Evolutionary conservation across 2,329 filamentous ascomycete genomes (phyloP), one percentile per base, ranked within the genome.

Genomic region (Phaeosphaeriaceae sp.): DNA sequence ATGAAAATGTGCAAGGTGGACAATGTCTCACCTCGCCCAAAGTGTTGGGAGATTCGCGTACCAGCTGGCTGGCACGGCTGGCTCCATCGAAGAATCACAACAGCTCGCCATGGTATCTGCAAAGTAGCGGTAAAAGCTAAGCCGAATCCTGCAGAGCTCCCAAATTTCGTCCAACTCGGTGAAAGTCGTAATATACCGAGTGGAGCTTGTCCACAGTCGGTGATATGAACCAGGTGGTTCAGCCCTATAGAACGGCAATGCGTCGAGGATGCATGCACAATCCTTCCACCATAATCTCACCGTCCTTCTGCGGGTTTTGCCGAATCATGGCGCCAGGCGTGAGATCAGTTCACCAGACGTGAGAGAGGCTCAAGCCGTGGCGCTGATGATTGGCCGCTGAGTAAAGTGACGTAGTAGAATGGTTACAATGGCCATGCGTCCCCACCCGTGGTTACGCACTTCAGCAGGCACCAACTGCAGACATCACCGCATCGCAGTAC

Each of bases 251-350:
- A 54, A 56, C 52, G 58, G 52, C 59, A 30, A 54, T 58, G 57
- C 54, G 56, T 49, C 47, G 44, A 40, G 53, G 52, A 49, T 64
- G 58, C 58, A 56, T 44, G 40, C 49, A 55, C 56, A 51, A 59
- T 67, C 53, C 56, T 57, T 54, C 55, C 30, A 54, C 60, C 60
- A 55, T 55, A 51, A 66, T 66, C 69, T 73, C 71, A 73, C 71
- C 70, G 68, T 66, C 60, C 60, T 64, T 64, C 53, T 64, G 57
- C 47, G 21, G 44, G n/a, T 1, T 48, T 23, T 40, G 50, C 19
- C 67, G 63, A 68, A 68, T 68, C 48, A 50, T n/a, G 23, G 13
- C 22, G n/a, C 22, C 23, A 22, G 44, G 11, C 30, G 28, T 28
- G 46, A 22, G 32, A 49, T 28, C 28, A 49, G 30, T 55, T 19